Conservation (phyloP, 805 yeast species). For the Schwanniomyces vanrijiae region DNA sequence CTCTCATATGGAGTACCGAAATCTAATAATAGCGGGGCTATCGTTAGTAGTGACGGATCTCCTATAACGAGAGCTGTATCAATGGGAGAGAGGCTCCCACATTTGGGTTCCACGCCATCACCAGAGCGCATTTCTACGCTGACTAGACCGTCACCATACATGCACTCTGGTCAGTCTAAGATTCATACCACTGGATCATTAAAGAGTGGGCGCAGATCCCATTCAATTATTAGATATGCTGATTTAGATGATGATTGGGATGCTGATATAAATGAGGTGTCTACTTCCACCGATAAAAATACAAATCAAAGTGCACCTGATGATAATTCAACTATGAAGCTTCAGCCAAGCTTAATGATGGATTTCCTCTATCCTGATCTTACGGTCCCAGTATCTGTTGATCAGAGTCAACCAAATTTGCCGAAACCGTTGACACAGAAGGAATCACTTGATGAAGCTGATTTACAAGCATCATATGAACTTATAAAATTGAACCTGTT, state of each 20-base stretch:
- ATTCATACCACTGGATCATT: conserved; percentile 5
- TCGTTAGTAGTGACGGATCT: conserved; percentile 9
- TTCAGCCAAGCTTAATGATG: conserved; percentile 27
- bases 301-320: conserved; percentile 19
- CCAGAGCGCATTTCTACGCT: conserved; percentile 5
- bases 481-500: conserved; percentile 58
- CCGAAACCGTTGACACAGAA: conserved; percentile 8
- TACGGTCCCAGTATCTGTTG: conserved; percentile 19
- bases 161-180: conserved; percentile 4
- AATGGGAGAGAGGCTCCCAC: conserved; percentile 17
- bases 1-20: conserved; percentile 23
- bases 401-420: background rate
- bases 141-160: conserved; percentile 8
- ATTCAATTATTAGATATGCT: conserved; percentile 41
- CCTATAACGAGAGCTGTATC: conserved; percentile 16
- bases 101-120: conserved; percentile 8
- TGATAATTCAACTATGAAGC: conserved; percentile 22
- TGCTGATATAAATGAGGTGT: conserved; percentile 54
- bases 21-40: conserved; percentile 12
- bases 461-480: conserved; percentile 42
- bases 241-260: conserved; percentile 95
- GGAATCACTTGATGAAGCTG: conserved; percentile 45
- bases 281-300: conserved; percentile 7
- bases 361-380: conserved; percentile 41
- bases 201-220: conserved; percentile 11